phyloP scores from a whole-genome alignment of 371 early-diverging fungal genomes.

The Coemansia sp. region DNA sequence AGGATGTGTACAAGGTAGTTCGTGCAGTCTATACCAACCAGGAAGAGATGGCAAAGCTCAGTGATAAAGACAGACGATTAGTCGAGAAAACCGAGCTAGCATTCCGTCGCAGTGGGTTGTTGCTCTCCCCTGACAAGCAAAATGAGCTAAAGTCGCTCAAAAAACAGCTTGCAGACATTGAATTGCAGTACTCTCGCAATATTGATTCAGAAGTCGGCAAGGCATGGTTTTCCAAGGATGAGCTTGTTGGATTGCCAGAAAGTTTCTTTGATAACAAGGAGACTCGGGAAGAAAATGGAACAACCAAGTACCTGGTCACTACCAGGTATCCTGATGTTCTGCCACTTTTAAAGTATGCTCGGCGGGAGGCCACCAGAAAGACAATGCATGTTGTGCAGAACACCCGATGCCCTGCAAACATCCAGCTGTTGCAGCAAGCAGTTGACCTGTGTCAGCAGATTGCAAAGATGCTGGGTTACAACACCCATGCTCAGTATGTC shows the following conservation, averaged over 20 bases:
- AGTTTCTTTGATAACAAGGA: conserved; percentile 59
- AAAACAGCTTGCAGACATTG: too few relatives aligned
- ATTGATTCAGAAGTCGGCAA: too few relatives aligned
- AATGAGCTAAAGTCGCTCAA: too few relatives aligned
- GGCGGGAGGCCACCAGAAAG: neutral
- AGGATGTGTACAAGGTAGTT: too few relatives aligned
- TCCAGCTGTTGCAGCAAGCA: conserved; percentile 46
- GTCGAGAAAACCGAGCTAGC: too few relatives aligned
- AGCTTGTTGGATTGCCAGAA: conserved; percentile 71
- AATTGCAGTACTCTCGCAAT: too few relatives aligned
- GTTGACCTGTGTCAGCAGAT: conserved; percentile 44
- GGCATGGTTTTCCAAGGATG: conserved; percentile 40
- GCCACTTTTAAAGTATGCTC: conserved; percentile 55
- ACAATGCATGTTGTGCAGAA: neutral
- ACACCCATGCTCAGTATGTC: neutral
- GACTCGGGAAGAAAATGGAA: conserved; percentile 50
- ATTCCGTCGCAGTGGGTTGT: too few relatives aligned
- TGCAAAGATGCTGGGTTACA: neutral
- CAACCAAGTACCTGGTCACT: conserved; percentile 60
- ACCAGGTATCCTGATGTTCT: conserved; percentile 65
- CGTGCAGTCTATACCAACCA: too few relatives aligned
- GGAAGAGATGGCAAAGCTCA: too few relatives aligned
- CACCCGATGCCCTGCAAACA: neutral
- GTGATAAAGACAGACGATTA: too few relatives aligned
- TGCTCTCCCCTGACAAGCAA: too few relatives aligned